Percentiles rank a stretch among this genome's conserved stretches.
Evolutionary conservation across 2,329 filamentous ascomycete genomes (phyloP).

Genomic region (Trichoderma cornu-damae): DNA sequence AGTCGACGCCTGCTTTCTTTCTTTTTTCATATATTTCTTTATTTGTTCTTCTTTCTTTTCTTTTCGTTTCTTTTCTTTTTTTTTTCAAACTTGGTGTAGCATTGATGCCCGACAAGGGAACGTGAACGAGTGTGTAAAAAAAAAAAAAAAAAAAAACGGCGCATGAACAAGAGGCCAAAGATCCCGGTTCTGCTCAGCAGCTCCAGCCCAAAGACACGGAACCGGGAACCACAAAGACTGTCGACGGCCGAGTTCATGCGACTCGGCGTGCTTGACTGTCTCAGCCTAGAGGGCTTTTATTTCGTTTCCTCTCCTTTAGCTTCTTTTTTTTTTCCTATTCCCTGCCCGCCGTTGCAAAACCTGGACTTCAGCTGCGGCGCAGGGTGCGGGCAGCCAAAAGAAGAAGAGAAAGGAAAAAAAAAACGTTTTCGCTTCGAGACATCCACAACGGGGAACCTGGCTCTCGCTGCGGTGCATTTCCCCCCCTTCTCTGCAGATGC

Average conservation of each 20-base stretch:
- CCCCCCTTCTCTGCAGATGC: not conserved
- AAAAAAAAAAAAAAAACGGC: too few species aligned
- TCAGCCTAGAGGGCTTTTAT: not conserved
- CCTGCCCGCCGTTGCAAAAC: not conserved
- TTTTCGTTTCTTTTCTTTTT: not conserved
- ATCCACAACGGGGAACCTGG: not conserved
- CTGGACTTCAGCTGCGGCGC: not conserved
- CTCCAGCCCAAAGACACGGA: not conserved
- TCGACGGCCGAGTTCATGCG: not conserved
- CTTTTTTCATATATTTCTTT: too few species aligned
- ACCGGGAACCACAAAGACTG: not conserved
- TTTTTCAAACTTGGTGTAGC: not conserved
- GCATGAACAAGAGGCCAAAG: not conserved
- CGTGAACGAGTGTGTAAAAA: too few species aligned
- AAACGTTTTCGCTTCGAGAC: not conserved
- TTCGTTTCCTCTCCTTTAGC: not conserved
- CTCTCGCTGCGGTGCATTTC: not conserved
- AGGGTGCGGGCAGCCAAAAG: not conserved
- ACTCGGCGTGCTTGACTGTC: not conserved
- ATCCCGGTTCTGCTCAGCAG: not conserved
- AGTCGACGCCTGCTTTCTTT: not conserved
- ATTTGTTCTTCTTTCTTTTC: not conserved
- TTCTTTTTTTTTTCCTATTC: not conserved
- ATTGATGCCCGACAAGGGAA: not conserved
- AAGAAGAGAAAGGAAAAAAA: not conserved